Evolutionary conservation across 1,284 basidiomycete species (phyloP).

Genomic region (Somion occarium): DNA sequence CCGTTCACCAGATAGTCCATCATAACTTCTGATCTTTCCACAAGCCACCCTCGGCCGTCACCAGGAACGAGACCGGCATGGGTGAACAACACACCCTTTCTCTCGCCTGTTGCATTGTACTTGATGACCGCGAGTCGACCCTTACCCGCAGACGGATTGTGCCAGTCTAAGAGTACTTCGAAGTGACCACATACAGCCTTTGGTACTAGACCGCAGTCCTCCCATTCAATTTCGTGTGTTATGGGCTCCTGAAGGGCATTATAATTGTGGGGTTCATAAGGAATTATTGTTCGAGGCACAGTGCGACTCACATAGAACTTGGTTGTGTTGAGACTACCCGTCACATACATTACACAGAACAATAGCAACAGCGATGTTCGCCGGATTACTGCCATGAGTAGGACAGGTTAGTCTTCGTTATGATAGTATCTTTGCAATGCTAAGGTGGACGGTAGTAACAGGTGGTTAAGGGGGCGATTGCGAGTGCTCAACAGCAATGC

Average conservation of each 20-base stretch:
- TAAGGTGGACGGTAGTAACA: no score
- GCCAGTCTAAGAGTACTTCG: conserved; percentile 13
- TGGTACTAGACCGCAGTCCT: neutral
- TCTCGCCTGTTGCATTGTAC: conserved; percentile 5
- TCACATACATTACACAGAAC: no score
- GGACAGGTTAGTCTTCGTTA: no score
- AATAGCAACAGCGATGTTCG: no score
- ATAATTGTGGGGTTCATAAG: no score
- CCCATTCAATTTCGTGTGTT: neutral
- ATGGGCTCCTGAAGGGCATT: neutral
- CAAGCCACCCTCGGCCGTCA: neutral
- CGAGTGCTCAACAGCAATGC: no score
- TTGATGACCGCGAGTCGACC: conserved; percentile 9
- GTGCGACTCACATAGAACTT: no score
- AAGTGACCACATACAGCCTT: conserved; percentile 8
- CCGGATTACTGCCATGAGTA: no score
- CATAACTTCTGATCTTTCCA: neutral
- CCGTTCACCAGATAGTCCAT: neutral
- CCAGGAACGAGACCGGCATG: conserved; percentile 8
- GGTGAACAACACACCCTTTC: conserved; percentile 11
- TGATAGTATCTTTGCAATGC: no score
- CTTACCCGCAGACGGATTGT: neutral
- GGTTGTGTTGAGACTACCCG: no score
- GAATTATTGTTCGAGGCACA: no score
- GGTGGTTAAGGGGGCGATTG: no score